These are phyloP conservation scores for Perkinsus chesapeaki DNA, from an alignment of 169 alveolate genomes.

Conservation along the genomic window DNA sequence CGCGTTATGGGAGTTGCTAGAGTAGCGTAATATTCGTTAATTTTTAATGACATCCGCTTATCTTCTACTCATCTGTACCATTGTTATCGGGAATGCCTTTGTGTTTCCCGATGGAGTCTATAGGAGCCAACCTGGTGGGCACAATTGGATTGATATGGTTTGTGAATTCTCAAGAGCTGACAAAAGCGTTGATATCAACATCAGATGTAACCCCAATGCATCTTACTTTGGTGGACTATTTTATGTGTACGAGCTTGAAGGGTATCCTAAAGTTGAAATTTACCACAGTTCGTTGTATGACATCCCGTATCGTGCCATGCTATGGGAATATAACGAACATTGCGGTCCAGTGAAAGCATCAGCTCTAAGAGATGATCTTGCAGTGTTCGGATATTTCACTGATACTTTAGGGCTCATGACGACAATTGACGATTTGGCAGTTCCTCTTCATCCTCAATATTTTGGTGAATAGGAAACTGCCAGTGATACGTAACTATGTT, in stretches of 20 bases:
- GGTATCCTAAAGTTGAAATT: neutral
- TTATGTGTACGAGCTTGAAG: neutral
- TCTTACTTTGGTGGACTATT: neutral
- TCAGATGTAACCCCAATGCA: neutral
- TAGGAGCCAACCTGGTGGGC: neutral
- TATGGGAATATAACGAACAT: neutral
- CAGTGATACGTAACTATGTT: too few relatives aligned
- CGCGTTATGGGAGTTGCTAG: too few relatives aligned
- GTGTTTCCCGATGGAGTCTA: neutral
- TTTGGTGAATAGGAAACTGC: too few relatives aligned
- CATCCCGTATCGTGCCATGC: neutral
- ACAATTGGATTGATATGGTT: neutral
- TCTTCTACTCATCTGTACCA: too few relatives aligned
- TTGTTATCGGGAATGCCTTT: too few relatives aligned
- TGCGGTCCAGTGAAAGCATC: neutral
- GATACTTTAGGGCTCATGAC: neutral
- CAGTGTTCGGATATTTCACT: neutral
- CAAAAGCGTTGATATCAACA: neutral
- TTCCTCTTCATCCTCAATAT: neutral
- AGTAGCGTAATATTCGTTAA: too few relatives aligned
- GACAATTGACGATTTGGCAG: neutral
- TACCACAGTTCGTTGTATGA: neutral
- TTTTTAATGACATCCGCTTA: too few relatives aligned
- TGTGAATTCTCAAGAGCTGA: neutral
- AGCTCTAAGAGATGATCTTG: neutral